Base-by-base conservation (phyloP, 129 eudicot genomes). In the Scalesia atractyloides region DNA sequence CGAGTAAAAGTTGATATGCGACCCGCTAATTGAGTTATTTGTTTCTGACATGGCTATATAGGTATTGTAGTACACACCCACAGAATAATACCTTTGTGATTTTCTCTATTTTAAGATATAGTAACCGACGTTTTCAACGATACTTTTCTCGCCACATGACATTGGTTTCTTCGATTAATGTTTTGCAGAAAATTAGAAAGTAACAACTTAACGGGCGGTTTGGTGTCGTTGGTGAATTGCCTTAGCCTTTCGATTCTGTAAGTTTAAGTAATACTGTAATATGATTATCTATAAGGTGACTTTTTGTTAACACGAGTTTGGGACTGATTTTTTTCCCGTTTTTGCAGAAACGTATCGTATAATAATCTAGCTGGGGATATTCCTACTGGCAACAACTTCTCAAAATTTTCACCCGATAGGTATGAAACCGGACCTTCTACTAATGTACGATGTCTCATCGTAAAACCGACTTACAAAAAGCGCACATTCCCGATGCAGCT, bases 331-430 rank as follows among this genome's bases (percentile, higher is more conserved):
- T 33, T 24, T 41, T 30, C 9, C 30, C 20, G 2, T 69, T 34
- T 65, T 39, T 71, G 78, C 89, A 95, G 99, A 52, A 95, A 95
- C 24, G 96, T 95, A 6, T 95, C 99, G 3, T 95, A 95, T 51
- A 95, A 95, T 63, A 88, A 83, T 71, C 84, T 95, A 17, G 85
- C 66, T 20, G 99, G 99, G 46, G 81, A 86, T 76, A 80, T 95
- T 43, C 99, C 97, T 12, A 57, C 89, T 13, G 89, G 86, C 69
- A 88, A 91, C 69, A 95, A 95, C 60, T 95, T 95, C 71, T 86
- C 99, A 10, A 81, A 95, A 33, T 95, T 95, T 82, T 80, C 95
- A 54, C 96, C 99, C 0, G 93, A 95, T 66, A 88, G 99, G 99
- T 89, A 72, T 44, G 78, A 44, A 8, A 44, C 46, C 66, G 6